A percentile compares a stretch with the other conserved stretches of the same genome.
Evolutionary conservation across 495 filamentous ascomycete genomes (phyloP).

Genomic region (Penicillium ochrochloron): DNA sequence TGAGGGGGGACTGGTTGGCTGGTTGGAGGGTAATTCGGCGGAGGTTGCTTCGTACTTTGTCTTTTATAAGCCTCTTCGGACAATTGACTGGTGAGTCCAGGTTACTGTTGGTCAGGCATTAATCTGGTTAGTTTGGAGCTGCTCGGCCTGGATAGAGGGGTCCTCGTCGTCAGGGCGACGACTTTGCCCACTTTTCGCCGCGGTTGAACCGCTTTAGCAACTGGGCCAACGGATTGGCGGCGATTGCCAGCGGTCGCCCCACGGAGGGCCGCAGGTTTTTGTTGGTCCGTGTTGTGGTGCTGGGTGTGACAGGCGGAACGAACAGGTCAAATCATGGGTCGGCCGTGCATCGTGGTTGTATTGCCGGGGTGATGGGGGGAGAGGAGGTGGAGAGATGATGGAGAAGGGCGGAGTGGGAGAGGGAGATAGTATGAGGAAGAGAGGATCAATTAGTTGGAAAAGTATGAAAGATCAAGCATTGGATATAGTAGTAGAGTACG

Average conservation of each 20-base stretch:
- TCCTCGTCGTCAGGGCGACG: constrained; percentile 34
- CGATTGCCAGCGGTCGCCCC: constrained; percentile 11
- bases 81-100: background rate
- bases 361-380: constrained; percentile 12
- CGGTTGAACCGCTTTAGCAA: constrained; percentile 15
- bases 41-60: background rate
- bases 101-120: background rate
- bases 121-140: background rate
- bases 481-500: background rate
- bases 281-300: constrained; percentile 16
- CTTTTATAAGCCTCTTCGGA: background rate
- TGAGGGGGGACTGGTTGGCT: background rate
- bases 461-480: background rate
- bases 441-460: background rate
- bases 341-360: background rate
- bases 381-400: background rate
- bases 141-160: background rate
- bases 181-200: background rate
- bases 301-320: constrained; percentile 22
- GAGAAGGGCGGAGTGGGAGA: background rate
- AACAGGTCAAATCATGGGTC: constrained; percentile 1
- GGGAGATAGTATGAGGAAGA: background rate
- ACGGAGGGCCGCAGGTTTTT: constrained; percentile 21
- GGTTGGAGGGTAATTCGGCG: background rate
- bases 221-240: constrained; percentile 16